Base-by-base conservation (phyloP, 2,329 filamentous ascomycete genomes). In the Coniella vitis region DNA sequence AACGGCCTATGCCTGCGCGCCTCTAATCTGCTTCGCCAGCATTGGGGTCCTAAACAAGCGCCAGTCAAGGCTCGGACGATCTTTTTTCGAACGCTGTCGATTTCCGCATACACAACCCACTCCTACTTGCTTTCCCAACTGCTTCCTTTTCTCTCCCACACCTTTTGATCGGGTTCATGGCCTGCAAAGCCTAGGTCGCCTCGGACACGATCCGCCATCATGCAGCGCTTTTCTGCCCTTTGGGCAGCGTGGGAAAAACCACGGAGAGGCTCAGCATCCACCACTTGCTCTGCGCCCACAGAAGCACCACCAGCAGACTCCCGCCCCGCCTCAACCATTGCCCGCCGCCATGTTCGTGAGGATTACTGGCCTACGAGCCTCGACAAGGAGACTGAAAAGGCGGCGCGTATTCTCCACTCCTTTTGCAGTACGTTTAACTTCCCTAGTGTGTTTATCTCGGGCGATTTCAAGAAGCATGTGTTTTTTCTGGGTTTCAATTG, bases 331-430 rank as follows among this genome's bases (percentile, higher is more conserved):
- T 29, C 25, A 5, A 29, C 60, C 21, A 44, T 61, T 12, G 58
- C 57, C 43, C 63, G 61, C 31, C 52, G 40, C 20, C 17, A 53
- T 16, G 58, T 56, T 45, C 58, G 60, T 40, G 63, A 65, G 52
- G 59, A 57, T 7, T 65, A 64, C 50, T 65, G 63, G 63, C 63
- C 63, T 3, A 85, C 86, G 29, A 86, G 84, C 1, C 73, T 95
- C 45, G 90, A 95, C 63, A 84, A 86, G 57, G 90, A 96, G 72
- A 87, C 86, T 66, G 88, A 95, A 68, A 95, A 95, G 70, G 87
- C 90, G 40, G 89, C 90, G 51, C 78, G 89, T 49, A 95, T 95
- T 54, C 68, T 96, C 45, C 86, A 89, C 63, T 91, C 87, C 29
- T 96, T 96, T 68, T 95, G 89, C 73, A 87, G 84, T 87, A 75